Evolutionary conservation across 148 eudicot genomes (phyloP).

Genomic region (Rhododendron vialii): DNA sequence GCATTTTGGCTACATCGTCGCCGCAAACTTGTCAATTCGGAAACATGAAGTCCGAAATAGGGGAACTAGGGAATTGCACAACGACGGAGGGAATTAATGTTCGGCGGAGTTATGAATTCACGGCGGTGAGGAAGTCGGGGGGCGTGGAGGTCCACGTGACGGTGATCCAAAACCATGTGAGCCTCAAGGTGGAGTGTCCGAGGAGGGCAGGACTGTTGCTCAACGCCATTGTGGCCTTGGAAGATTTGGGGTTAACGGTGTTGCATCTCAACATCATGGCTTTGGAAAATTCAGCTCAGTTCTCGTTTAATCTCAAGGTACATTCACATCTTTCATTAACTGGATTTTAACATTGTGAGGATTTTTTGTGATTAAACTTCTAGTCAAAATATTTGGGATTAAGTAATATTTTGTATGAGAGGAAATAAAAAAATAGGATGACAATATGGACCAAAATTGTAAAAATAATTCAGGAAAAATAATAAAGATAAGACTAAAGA

Average conservation of each 20-base stretch:
- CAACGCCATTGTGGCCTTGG: conserved; percentile 39
- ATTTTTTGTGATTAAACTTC: too few species aligned
- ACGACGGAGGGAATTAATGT: background rate
- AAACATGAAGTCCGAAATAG: background rate
- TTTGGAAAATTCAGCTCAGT: conserved; percentile 30
- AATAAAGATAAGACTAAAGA: too few species aligned
- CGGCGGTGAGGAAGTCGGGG: conserved; percentile 26
- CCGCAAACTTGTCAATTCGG: background rate
- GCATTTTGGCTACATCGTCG: background rate
- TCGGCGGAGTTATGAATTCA: conserved; percentile 10
- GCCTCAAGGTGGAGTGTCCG: conserved; percentile 38
- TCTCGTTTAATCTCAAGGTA: conserved; percentile 60
- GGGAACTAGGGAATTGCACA: background rate
- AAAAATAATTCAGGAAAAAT: too few species aligned
- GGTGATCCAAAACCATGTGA: conserved; percentile 53
- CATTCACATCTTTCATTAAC: background rate
- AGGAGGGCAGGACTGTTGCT: conserved; percentile 41
- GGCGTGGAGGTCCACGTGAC: conserved; percentile 33
- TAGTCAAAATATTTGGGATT: too few species aligned
- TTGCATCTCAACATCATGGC: conserved; percentile 56
- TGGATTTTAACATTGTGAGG: background rate
- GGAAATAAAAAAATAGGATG: too few species aligned
- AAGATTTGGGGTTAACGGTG: conserved; percentile 44
- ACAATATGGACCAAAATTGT: too few species aligned
- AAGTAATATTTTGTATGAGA: too few species aligned